These are phyloP conservation scores for Dujonia santamariae DNA, from an alignment of 1,139 yeast genomes.

Conservation along the genomic window DNA sequence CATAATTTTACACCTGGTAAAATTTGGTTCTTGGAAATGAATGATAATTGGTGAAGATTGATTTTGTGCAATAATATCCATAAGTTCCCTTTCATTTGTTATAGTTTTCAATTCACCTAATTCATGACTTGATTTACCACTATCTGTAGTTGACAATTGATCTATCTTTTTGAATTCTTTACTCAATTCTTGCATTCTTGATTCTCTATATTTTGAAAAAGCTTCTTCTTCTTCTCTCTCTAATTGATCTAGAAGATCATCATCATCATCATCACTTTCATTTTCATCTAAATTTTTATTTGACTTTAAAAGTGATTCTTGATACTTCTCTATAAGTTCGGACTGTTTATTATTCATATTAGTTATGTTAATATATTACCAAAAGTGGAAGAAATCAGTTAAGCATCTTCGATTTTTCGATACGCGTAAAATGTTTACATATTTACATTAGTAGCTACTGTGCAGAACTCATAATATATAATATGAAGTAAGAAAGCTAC, in stretches of 20 bases:
- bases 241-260: conserved; percentile 30
- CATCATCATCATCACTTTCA: conserved; percentile 32
- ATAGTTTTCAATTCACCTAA: conserved; percentile 41
- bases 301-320: conserved; percentile 28
- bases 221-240: conserved; percentile 32
- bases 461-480: too few relatives aligned
- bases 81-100: conserved; percentile 52
- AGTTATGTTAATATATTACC: too few relatives aligned
- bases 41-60: conserved; percentile 34
- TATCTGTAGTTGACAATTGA: conserved; percentile 19
- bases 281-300: conserved; percentile 15
- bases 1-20: conserved; percentile 60
- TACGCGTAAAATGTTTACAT: background rate
- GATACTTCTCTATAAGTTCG: conserved; percentile 38
- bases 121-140: conserved; percentile 22
- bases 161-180: conserved; percentile 42
- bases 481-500: too few relatives aligned
- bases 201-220: conserved; percentile 41
- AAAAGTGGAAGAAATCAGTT: too few relatives aligned
- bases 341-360: conserved; percentile 36
- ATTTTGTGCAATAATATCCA: conserved; percentile 38
- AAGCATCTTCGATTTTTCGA: too few relatives aligned
- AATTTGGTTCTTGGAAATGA: conserved; percentile 64
- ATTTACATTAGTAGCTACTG: too few relatives aligned
- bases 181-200: conserved; percentile 46